Percentiles rank a stretch among this genome's conserved stretches.
phyloP scores from a whole-genome alignment of 768 basidiomycete species.

The Boletus coccyginus region DNA sequence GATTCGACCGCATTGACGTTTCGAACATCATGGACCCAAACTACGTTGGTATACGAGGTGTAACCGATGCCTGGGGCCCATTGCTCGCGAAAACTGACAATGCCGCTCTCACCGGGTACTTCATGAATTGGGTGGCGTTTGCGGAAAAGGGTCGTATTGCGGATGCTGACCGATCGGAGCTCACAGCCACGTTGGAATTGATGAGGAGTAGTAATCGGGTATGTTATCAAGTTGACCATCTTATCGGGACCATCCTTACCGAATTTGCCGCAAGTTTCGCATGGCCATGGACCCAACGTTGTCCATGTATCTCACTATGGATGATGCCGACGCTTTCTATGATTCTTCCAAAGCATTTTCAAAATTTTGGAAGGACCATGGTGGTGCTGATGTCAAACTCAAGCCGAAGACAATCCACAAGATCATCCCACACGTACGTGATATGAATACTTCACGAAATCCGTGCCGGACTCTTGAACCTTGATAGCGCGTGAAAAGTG shows the following conservation, averaged over 20 bases:
- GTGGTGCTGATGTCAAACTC: constrained; percentile 21
- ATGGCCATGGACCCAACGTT: background rate
- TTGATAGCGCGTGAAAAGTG: constrained; percentile 33
- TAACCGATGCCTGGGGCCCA: constrained; percentile 38
- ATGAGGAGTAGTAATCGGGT: constrained; percentile 19
- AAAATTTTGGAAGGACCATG: constrained; percentile 32
- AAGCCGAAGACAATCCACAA: constrained; percentile 27
- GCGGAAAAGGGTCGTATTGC: background rate
- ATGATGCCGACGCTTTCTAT: constrained; percentile 24
- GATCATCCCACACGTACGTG: constrained; percentile 41
- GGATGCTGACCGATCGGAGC: constrained; percentile 1
- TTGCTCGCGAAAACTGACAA: constrained; percentile 31
- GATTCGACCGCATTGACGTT: constrained; percentile 47
- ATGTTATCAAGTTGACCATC: background rate
- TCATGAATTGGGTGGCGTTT: constrained; percentile 45
- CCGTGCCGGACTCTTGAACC: background rate
- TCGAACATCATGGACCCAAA: constrained; percentile 47
- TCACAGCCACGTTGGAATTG: constrained; percentile 1
- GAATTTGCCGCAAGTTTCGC: constrained; percentile 12
- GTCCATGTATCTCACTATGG: constrained; percentile 5
- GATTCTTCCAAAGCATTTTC: constrained; percentile 39
- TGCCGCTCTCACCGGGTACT: constrained; percentile 41
- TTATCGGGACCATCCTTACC: background rate
- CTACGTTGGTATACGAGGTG: constrained; percentile 37
- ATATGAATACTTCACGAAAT: background rate